Percentiles rank a stretch among this genome's conserved stretches.
phyloP scores from a whole-genome alignment of 192 early-diverging fungal genomes.

The Gorgonomyces haynaldii region DNA sequence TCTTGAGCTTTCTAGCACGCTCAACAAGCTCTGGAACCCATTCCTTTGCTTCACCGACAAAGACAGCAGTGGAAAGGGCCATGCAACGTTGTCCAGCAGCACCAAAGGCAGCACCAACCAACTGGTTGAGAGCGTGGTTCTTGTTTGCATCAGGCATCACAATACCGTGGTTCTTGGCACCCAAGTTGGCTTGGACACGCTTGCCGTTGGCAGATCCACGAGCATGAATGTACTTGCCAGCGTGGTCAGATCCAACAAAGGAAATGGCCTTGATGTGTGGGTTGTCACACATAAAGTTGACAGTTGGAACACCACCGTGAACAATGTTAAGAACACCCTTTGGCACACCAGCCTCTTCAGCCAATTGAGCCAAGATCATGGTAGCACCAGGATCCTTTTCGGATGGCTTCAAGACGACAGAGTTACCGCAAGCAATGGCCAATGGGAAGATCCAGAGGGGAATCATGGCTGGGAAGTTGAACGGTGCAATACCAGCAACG shows the following conservation, averaged over 20 bases:
- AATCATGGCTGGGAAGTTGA: constrained; percentile 96
- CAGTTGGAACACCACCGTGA: constrained; percentile 74
- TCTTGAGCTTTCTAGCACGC: constrained; percentile 70
- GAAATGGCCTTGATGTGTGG: constrained; percentile 81
- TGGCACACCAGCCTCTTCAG: constrained; percentile 79
- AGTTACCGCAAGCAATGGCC: constrained; percentile 86
- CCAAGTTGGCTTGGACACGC: constrained; percentile 92
- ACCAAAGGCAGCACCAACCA: constrained; percentile 90
- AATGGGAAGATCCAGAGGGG: constrained; percentile 89
- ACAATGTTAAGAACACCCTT: constrained; percentile 86
- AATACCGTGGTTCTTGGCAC: constrained; percentile 96
- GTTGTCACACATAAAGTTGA: constrained; percentile 83
- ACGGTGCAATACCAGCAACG: constrained; percentile 85
- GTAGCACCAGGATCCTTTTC: constrained; percentile 89
- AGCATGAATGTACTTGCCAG: constrained; percentile 80
- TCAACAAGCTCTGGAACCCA: constrained; percentile 82
- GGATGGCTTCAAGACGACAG: constrained; percentile 82
- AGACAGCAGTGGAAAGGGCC: constrained; percentile 85
- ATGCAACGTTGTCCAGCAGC: constrained; percentile 98
- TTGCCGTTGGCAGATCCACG: constrained; percentile 83
- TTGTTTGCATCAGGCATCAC: constrained; percentile 89
- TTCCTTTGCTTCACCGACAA: constrained; percentile 72
- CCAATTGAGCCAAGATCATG: constrained; percentile 80
- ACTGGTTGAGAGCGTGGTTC: constrained; percentile 84
- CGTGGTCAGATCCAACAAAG: constrained; percentile 84